Evolutionary conservation across 768 basidiomycete species (phyloP), one percentile per base, ranked within the genome.

Genomic region (Chlorophyllum brunneum): DNA sequence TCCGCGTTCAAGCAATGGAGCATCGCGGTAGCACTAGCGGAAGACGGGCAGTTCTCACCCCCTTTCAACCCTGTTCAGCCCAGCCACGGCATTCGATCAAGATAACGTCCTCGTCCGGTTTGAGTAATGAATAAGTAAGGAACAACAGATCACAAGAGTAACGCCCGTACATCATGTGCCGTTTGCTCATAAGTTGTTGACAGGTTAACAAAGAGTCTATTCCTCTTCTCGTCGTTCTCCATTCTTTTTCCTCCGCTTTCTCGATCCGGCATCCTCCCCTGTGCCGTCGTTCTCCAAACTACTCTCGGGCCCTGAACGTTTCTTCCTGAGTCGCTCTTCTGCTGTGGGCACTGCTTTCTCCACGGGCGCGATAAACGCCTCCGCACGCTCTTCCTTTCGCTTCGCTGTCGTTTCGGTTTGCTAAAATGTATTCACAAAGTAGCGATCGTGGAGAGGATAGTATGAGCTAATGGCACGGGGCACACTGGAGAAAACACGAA

Each of bases 301-400:
- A 3, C 58, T 59, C 57, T 69, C 75, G 49, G 48, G 51, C 8
- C 29, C 41, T 6, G 55, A 47, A 36, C 76, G 72, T 43, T 72
- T 77, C 58, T 79, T 81, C 54, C 59, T 61, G 63, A 79, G 79
- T 65, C 87, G 92, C 65, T 92, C 86, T 65, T 87, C 86, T 13
- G 93, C 82, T 1, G 84, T 86, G 1, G 81, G 82, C 20, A 77
- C 88, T 1, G 78, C 79, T 18, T 72, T 71, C 66, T 99, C 95
- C n/a, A 70, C 75, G 2, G 97, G 97, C 2, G 94, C 91, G 40
- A 94, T 76, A 51, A 90, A 98, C 0, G 81, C 91, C 67, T 92
- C 86, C 48, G 91, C 90, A 18, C 97, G 85, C 65, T 90, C 84
- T 20, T 83, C 87, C 39, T 77, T 82, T 49, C 86, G 82, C 61